A percentile compares a stretch with the other conserved stretches of the same genome.
These are phyloP conservation scores for Yamadazyma paraphyllophila DNA, from an alignment of 805 yeast species.

Conservation along the genomic window DNA sequence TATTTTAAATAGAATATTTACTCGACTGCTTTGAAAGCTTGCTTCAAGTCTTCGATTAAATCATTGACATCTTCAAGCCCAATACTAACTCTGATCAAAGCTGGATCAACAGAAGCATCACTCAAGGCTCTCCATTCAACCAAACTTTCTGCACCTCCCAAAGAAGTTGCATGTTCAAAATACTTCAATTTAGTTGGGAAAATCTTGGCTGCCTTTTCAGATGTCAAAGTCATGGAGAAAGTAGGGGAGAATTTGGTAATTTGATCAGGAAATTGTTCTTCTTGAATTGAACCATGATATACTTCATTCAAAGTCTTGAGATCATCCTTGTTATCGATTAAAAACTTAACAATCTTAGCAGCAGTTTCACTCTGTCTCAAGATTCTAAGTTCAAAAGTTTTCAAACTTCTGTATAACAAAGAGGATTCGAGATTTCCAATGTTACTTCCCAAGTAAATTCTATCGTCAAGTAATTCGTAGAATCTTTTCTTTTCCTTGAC, in stretches of 20 bases:
- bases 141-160: constrained; percentile 89
- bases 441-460: constrained; percentile 74
- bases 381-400: constrained; percentile 77
- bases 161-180: constrained; percentile 79
- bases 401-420: constrained; percentile 71
- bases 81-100: constrained; percentile 68
- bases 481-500: constrained; percentile 55
- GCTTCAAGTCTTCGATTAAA: constrained; percentile 66
- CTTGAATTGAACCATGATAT: constrained; percentile 76
- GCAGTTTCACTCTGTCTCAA: constrained; percentile 64
- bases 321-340: constrained; percentile 47
- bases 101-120: constrained; percentile 53
- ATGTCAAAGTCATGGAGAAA: constrained; percentile 58
- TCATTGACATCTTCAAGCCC: constrained; percentile 83
- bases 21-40: not conserved
- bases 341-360: constrained; percentile 54
- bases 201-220: constrained; percentile 53
- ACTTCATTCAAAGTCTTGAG: constrained; percentile 50
- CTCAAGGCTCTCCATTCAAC: constrained; percentile 85
- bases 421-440: constrained; percentile 76
- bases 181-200: constrained; percentile 65
- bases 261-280: constrained; percentile 60
- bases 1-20: not conserved
- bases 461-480: constrained; percentile 52
- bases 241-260: constrained; percentile 69